A percentile compares a stretch with the other conserved stretches of the same genome.
phyloP scores from a whole-genome alignment of 805 yeast genomes.

The Ogataea neopini region DNA sequence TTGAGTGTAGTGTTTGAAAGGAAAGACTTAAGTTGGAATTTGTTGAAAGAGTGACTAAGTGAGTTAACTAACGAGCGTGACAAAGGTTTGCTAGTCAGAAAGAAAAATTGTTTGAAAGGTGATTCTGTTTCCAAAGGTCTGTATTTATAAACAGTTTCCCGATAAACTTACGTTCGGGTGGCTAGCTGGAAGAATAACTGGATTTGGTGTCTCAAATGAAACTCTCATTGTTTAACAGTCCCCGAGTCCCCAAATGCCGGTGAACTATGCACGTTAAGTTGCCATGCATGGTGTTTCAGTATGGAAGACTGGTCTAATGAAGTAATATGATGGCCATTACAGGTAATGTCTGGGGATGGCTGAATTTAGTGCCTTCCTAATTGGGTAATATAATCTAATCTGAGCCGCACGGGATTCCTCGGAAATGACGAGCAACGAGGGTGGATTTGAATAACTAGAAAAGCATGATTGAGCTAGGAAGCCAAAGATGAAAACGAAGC shows the following conservation, averaged over 20 bases:
- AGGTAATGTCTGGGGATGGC: conserved; percentile 9
- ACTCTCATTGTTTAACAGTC: background rate
- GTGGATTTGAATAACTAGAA: too few species aligned
- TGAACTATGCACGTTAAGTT: background rate
- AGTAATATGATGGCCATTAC: too few species aligned
- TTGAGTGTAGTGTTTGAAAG: background rate
- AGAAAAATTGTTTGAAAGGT: background rate
- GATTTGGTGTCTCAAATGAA: background rate
- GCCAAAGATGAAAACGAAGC: too few species aligned
- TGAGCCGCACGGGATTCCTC: conserved; percentile 8
- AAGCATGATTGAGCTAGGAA: too few species aligned
- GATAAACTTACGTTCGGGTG: background rate
- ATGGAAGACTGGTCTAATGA: background rate
- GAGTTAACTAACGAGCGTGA: conserved; percentile 5
- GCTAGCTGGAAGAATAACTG: conserved; percentile 3
- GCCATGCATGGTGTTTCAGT: background rate
- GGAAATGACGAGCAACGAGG: too few species aligned
- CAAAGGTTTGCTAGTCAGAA: too few species aligned
- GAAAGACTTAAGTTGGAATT: conserved; percentile 10
- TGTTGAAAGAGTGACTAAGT: conserved; percentile 6
- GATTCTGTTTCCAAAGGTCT: background rate
- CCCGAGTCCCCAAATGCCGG: conserved; percentile 3
- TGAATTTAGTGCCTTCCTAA: background rate
- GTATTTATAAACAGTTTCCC: background rate
- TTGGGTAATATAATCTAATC: background rate